Conservation (phyloP, 768 basidiomycete genomes). For the Pleurotus salmoneostramineus region DNA sequence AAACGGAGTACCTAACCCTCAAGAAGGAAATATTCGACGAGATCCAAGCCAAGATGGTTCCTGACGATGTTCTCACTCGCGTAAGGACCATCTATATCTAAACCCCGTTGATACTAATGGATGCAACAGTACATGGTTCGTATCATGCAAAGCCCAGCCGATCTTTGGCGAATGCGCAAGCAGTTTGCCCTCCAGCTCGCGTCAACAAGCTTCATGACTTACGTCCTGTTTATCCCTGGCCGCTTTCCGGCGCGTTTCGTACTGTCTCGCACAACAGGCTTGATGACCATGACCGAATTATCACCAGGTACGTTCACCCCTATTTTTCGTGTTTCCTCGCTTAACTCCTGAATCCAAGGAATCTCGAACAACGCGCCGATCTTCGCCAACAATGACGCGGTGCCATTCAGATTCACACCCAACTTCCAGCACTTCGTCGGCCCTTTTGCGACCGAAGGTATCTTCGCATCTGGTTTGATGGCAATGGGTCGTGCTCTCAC, state of each 20-base stretch:
- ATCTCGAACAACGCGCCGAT: constrained; percentile 45
- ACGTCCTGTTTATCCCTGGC: constrained; percentile 77
- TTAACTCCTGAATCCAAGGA: constrained; percentile 21
- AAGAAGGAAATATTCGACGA: constrained; percentile 90
- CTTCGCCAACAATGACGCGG: constrained; percentile 78
- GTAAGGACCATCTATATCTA: constrained; percentile 40
- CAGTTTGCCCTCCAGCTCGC: constrained; percentile 93
- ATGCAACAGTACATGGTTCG: constrained; percentile 78
- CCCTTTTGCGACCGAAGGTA: constrained; percentile 83
- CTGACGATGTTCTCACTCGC: constrained; percentile 80
- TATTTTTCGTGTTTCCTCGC: background rate
- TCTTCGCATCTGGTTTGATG: constrained; percentile 83
- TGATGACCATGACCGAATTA: constrained; percentile 90
- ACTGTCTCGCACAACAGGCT: constrained; percentile 83
- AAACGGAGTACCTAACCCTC: constrained; percentile 62
- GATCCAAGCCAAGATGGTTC: constrained; percentile 80
- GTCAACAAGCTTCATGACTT: constrained; percentile 88
- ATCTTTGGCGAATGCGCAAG: constrained; percentile 96
- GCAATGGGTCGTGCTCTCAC: constrained; percentile 89
- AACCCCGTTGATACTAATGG: background rate
- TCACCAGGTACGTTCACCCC: constrained; percentile 58
- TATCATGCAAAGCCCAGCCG: constrained; percentile 78
- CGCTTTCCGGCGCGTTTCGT: constrained; percentile 84
- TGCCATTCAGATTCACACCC: constrained; percentile 96
- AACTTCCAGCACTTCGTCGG: constrained; percentile 95